phyloP scores from a whole-genome alignment of 768 basidiomycete species.

The Tulasnella sp. region DNA sequence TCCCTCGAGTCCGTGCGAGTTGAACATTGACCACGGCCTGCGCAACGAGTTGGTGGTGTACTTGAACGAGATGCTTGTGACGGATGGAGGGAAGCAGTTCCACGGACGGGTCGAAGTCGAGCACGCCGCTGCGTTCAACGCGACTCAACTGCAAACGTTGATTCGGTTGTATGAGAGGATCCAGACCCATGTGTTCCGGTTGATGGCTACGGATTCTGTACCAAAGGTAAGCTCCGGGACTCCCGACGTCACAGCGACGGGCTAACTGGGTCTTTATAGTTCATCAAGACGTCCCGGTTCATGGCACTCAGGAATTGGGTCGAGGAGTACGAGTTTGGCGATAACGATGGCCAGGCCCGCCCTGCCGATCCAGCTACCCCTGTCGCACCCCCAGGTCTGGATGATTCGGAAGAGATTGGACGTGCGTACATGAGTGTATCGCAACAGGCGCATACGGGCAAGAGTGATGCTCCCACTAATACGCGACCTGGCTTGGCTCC shows the following conservation, averaged over 20 bases:
- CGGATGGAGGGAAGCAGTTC: constrained; percentile 22
- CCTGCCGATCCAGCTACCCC: constrained; percentile 28
- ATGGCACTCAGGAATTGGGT: constrained; percentile 65
- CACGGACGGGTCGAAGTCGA: constrained; percentile 68
- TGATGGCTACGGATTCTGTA: constrained; percentile 99
- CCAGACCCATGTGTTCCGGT: constrained; percentile 88
- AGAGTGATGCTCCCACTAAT: not conserved
- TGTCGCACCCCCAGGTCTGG: constrained; percentile 57
- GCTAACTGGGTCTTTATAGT: constrained; percentile 34
- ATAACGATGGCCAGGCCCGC: constrained; percentile 42
- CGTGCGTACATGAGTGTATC: constrained; percentile 81
- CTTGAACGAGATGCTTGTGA: constrained; percentile 69
- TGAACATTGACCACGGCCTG: constrained; percentile 96
- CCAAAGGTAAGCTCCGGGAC: constrained; percentile 54
- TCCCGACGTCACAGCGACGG: not conserved
- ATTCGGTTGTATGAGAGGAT: constrained; percentile 91
- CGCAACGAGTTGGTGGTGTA: constrained; percentile 91
- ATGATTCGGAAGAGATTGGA: constrained; percentile 52
- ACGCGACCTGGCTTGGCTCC: not conserved
- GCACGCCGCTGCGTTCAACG: constrained; percentile 70
- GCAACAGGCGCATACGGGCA: constrained; percentile 38
- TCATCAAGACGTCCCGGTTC: constrained; percentile 79
- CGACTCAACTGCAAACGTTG: constrained; percentile 89
- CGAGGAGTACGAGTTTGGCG: constrained; percentile 51
- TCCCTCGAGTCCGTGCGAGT: constrained; percentile 85